These are phyloP conservation scores for Nakazawaea ambrosiae DNA, from an alignment of 805 yeast genomes.

Conservation along the genomic window DNA sequence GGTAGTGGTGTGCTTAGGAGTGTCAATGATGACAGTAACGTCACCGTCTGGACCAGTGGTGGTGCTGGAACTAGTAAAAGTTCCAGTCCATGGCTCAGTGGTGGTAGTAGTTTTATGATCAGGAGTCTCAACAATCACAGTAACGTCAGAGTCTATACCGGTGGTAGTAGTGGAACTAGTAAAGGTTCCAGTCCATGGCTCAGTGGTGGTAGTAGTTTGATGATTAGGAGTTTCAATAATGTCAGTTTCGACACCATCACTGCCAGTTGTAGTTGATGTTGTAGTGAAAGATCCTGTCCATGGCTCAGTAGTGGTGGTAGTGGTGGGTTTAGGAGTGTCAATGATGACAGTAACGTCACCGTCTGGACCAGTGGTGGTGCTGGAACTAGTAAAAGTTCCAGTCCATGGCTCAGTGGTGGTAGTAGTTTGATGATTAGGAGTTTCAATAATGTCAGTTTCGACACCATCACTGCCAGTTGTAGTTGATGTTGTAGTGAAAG, in stretches of 20 bases:
- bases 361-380: neutral
- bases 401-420: too few species aligned
- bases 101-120: neutral
- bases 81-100: neutral
- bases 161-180: conserved; percentile 1
- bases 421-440: neutral
- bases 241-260: neutral
- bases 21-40: neutral
- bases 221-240: neutral
- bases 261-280: neutral
- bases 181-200: neutral
- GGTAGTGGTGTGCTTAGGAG: neutral
- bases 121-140: conserved; percentile 1
- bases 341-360: neutral
- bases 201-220: neutral
- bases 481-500: neutral
- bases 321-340: neutral
- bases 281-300: neutral
- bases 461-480: too few species aligned
- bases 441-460: neutral
- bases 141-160: neutral
- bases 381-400: too few species aligned
- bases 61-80: neutral
- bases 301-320: neutral
- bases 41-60: neutral